Evolutionary conservation across 2,329 filamentous ascomycete species (phyloP), one percentile per base, ranked within the genome.

Genomic region (Colletotrichum lupini): DNA sequence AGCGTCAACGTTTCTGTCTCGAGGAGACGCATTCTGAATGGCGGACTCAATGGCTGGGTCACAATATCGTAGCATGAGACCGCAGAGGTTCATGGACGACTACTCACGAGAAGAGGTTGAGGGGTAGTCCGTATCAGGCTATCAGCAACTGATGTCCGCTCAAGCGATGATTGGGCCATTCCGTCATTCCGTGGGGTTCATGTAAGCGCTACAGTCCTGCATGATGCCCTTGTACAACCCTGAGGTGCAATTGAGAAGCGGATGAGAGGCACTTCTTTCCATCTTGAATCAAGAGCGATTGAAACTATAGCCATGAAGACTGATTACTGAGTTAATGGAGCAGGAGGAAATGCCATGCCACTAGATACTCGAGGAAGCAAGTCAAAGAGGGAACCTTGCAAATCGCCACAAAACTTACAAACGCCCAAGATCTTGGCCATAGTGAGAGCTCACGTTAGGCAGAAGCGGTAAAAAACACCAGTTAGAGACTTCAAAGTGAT

Each of bases 111-210:
- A 28, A 32, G 14, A 57, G 5, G 9, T 32, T 37, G 55, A 32
- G 55, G 55, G 28, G 26, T 57, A 3, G 28, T n/a, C 11, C 2
- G 16, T 6, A 26, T 12, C 28, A 9, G 11, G 35, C 35, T 37
- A 16, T 30, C 16, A 57, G 26, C 55, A 19, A 46, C 1, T 4
- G 2, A 12, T 12, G n/a, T 22, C 1, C 8, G 5, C 19, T 5
- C 9, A 37, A 69, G 76, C 68, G 77, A 78, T 30, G 66, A 46
- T 46, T 46, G 24, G 61, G 56, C 57, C 12, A 24, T 60, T 14
- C 57, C 35, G 9, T 22, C 26, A 59, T 24, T 24, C 24, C 24
- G 24, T 24, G 14, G 4, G 57, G 57, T 12, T 35, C 57, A 60
- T 60, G 32, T 42, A 12, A 37, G 57, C 57, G 35, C 57, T 3